Percentiles rank a stretch among this genome's conserved stretches.
phyloP scores from a whole-genome alignment of 2,329 filamentous ascomycete species.

The Westerdykella sp. region DNA sequence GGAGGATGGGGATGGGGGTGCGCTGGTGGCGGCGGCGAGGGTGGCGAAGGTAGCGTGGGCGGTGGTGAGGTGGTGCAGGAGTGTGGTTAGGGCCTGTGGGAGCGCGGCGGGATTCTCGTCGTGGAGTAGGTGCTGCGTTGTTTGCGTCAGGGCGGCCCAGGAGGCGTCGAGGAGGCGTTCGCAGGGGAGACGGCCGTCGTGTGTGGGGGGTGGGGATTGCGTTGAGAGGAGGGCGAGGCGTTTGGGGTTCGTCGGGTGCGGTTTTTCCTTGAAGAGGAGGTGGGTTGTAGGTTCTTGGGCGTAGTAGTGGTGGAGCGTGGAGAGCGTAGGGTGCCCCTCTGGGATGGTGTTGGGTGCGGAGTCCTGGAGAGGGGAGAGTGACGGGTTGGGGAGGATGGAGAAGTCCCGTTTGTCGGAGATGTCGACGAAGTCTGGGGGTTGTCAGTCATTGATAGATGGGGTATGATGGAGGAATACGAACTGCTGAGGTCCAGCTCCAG shows the following conservation, averaged over 20 bases:
- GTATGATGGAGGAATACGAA: slow-evolving; percentile 6
- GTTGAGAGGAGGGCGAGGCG: background rate
- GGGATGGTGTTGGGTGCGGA: background rate
- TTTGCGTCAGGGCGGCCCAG: background rate
- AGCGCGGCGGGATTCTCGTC: no score
- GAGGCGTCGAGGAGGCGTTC: background rate
- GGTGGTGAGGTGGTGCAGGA: background rate
- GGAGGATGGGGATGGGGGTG: background rate
- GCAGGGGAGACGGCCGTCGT: background rate
- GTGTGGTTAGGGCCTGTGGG: no score
- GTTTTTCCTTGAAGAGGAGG: background rate
- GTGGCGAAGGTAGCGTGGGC: background rate
- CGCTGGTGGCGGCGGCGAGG: background rate
- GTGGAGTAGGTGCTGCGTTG: background rate
- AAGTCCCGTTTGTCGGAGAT: slow-evolving; percentile 26
- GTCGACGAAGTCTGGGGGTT: slow-evolving; percentile 10
- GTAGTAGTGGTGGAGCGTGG: background rate
- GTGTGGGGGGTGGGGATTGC: background rate
- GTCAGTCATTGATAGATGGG: background rate
- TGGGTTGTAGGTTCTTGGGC: background rate
- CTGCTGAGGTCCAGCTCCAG: slow-evolving; percentile 14
- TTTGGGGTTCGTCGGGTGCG: background rate
- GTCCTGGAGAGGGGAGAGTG: slow-evolving; percentile 1
- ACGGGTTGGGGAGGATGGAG: slow-evolving; percentile 20
- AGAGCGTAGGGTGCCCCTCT: background rate